Evolutionary conservation across 2,329 filamentous ascomycete species (phyloP).

Genomic region (Alternaria hordeiaustralica): DNA sequence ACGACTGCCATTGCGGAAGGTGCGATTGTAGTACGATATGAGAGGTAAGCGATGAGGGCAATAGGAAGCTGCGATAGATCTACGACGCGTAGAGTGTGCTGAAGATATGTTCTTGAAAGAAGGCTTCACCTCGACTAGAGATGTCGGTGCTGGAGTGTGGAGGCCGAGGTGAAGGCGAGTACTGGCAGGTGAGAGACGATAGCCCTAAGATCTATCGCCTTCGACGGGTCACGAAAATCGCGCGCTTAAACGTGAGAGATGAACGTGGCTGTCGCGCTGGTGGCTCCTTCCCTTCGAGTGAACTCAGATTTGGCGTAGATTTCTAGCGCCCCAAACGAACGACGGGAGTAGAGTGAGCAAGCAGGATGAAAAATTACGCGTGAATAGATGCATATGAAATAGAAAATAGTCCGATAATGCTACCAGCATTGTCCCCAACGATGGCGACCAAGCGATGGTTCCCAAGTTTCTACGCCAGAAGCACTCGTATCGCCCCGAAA

Average conservation of each 20-base stretch:
- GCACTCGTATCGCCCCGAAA: too few relatives aligned
- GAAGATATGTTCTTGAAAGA: neutral
- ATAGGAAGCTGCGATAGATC: neutral
- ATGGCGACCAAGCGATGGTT: neutral
- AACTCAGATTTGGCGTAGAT: neutral
- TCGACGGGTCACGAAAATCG: neutral
- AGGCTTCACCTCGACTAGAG: neutral
- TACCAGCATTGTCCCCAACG: neutral
- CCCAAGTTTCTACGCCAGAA: neutral
- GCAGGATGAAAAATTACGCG: too few relatives aligned
- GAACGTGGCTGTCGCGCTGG: neutral
- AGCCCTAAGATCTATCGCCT: neutral
- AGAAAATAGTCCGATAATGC: neutral
- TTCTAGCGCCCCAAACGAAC: neutral
- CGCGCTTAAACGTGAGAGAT: neutral
- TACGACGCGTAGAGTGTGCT: neutral
- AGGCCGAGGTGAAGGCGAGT: slow-evolving; percentile 4
- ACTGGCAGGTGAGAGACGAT: neutral
- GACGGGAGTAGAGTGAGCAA: neutral
- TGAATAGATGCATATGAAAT: neutral
- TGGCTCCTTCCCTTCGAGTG: neutral
- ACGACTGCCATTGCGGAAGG: slow-evolving; percentile 20
- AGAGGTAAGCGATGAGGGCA: neutral
- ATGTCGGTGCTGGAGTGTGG: neutral
- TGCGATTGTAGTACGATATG: too few relatives aligned